Conservation (phyloP, 208 protist species). For the Acanthamoeba triangularis region DNA sequence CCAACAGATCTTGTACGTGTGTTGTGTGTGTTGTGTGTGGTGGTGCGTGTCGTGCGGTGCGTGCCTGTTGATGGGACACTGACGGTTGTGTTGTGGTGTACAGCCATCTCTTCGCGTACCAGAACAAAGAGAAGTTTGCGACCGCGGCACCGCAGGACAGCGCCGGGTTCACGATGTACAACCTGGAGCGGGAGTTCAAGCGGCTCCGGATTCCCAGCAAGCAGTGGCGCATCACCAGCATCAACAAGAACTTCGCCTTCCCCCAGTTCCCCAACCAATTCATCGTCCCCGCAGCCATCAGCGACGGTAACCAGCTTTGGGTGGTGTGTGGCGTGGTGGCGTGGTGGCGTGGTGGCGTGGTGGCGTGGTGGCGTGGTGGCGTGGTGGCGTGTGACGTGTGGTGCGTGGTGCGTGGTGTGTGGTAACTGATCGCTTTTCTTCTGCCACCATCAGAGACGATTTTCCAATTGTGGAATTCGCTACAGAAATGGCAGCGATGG, state of each 20-base stretch:
- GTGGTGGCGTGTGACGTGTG: too few species aligned
- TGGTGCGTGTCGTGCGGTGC: neutral
- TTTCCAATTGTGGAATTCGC: conserved; percentile 7
- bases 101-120: neutral
- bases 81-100: too few species aligned
- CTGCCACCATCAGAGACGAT: neutral
- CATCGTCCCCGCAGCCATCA: conserved; percentile 7
- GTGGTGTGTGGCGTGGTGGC: neutral
- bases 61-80: too few species aligned
- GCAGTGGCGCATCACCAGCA: conserved; percentile 9
- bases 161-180: neutral
- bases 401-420: too few species aligned
- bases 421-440: too few species aligned
- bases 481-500: neutral
- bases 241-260: neutral
- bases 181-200: neutral
- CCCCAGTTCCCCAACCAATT: neutral
- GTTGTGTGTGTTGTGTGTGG: too few species aligned
- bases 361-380: neutral
- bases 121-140: neutral
- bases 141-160: neutral
- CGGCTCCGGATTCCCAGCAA: neutral
- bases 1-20: neutral
- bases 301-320: neutral
- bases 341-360: neutral